These are phyloP conservation scores for Tuber melanosporum DNA, from an alignment of 495 filamentous ascomycete genomes.

Conservation along the genomic window DNA sequence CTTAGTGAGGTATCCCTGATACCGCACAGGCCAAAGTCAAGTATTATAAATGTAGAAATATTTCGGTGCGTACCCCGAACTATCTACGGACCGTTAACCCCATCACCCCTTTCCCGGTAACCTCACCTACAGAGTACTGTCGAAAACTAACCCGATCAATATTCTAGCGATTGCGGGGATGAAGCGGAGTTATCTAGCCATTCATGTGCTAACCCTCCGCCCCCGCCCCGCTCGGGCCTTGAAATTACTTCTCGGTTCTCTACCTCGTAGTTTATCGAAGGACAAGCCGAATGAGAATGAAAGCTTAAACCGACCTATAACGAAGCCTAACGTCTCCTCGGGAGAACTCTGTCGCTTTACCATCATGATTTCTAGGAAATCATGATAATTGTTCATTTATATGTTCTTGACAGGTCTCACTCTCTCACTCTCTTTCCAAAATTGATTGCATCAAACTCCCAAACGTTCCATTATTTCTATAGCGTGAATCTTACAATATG, in stretches of 20 bases:
- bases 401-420: not conserved
- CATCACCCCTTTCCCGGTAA: not conserved
- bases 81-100: not conserved
- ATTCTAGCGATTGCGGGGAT: not conserved
- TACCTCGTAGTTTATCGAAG: not conserved
- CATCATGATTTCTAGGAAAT: not conserved
- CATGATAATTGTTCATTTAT: not conserved
- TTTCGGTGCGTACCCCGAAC: not conserved
- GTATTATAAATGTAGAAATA: not conserved
- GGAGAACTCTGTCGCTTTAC: not conserved
- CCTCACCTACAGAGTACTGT: not conserved
- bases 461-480: not conserved
- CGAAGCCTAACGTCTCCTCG: not conserved
- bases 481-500: conserved; percentile 5
- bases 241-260: not conserved
- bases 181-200: not conserved
- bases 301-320: not conserved
- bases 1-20: not conserved
- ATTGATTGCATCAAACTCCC: not conserved
- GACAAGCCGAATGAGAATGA: not conserved
- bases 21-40: not conserved
- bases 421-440: not conserved
- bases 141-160: not conserved
- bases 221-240: not conserved
- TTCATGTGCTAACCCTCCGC: not conserved